Evolutionary conservation across 139 green algal species (phyloP).

Genomic region (Closterium sp.): DNA sequence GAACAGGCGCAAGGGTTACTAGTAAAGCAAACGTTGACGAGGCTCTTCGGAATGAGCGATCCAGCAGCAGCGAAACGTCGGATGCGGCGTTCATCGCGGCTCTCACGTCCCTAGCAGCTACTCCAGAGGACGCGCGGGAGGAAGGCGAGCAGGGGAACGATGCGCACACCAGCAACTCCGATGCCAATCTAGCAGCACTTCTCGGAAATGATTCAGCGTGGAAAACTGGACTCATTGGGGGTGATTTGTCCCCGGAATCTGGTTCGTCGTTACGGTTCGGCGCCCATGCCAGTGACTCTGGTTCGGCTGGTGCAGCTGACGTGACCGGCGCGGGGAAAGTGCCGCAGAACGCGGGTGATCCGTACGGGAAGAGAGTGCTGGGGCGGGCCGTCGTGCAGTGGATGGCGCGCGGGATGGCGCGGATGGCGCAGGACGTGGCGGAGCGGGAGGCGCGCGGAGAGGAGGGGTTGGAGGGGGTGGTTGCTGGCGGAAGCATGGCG

Average conservation of each 20-base stretch:
- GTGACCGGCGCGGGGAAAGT: neutral
- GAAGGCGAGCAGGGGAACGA: neutral
- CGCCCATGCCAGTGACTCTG: no score
- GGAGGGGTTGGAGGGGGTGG: neutral
- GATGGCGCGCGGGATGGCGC: neutral
- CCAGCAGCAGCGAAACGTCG: neutral
- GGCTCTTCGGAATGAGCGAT: neutral
- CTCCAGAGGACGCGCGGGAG: neutral
- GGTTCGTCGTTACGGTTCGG: neutral
- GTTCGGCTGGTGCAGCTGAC: neutral
- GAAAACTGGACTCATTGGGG: neutral
- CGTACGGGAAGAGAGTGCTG: constrained; percentile 16
- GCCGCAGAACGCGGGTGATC: constrained; percentile 3
- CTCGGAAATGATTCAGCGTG: neutral
- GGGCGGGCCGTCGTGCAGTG: constrained; percentile 23
- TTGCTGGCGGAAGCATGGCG: neutral
- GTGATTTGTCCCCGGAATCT: neutral
- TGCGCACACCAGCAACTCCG: neutral
- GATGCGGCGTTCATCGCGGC: neutral
- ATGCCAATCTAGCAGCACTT: neutral
- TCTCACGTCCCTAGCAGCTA: neutral
- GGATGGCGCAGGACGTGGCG: constrained; percentile 7
- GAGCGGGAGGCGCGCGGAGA: neutral
- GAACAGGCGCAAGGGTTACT: neutral
- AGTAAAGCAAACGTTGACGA: neutral